These are phyloP conservation scores for Phytophthora sp. DNA, from an alignment of 352 stramenopile genomes.

Conservation along the genomic window DNA sequence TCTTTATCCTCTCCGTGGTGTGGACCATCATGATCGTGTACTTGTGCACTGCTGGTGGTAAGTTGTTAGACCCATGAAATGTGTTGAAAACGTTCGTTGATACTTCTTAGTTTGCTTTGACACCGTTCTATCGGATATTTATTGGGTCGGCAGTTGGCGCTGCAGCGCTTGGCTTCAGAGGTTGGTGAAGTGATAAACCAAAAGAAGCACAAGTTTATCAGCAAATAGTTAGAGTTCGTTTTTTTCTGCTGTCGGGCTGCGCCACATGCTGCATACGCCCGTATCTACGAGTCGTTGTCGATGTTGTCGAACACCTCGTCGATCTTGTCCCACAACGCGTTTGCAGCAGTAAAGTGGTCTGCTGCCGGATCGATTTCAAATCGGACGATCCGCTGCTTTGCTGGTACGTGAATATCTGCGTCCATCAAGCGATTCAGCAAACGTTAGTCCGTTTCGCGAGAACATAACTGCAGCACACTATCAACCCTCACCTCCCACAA, in stretches of 20 bases:
- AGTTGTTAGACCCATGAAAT: too few species aligned
- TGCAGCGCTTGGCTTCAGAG: too few species aligned
- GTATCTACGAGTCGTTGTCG: constrained; percentile 53
- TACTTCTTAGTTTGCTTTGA: too few species aligned
- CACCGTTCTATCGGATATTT: too few species aligned
- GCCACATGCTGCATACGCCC: too few species aligned
- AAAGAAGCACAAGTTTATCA: too few species aligned
- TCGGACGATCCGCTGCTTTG: constrained; percentile 57
- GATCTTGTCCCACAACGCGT: constrained; percentile 73
- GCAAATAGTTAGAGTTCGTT: too few species aligned
- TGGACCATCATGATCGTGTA: constrained; percentile 25
- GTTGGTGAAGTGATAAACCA: too few species aligned
- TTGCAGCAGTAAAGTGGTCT: constrained; percentile 65
- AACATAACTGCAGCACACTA: not conserved
- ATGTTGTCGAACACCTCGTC: constrained; percentile 70
- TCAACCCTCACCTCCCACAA: constrained; percentile 48
- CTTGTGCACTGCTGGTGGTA: too few species aligned
- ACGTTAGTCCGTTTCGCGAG: not conserved
- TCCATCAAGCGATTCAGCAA: not conserved
- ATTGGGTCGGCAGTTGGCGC: too few species aligned
- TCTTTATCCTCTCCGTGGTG: constrained; percentile 39
- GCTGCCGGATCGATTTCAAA: constrained; percentile 64
- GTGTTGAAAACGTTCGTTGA: too few species aligned
- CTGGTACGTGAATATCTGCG: constrained; percentile 67
- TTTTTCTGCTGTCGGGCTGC: too few species aligned